A percentile compares a stretch with the other conserved stretches of the same genome.
phyloP scores from a whole-genome alignment of 495 filamentous ascomycete species.

The Hypomontagnella monticulosa region DNA sequence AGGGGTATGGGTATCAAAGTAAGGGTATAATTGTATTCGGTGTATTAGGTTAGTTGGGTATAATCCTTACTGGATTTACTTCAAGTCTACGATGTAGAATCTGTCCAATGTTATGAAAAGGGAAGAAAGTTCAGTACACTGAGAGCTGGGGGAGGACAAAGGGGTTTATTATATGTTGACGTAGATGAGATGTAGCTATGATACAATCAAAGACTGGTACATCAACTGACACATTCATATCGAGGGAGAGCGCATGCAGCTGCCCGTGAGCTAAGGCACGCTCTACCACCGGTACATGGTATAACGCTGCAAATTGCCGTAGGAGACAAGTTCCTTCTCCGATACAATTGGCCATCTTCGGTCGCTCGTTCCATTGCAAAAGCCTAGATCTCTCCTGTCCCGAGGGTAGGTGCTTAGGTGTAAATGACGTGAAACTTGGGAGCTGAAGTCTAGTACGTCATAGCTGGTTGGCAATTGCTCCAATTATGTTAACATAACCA shows the following conservation, averaged over 20 bases:
- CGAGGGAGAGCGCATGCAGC: constrained; percentile 34
- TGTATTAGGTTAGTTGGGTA: constrained; percentile 28
- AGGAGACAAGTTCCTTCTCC: constrained; percentile 7
- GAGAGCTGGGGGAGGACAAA: constrained; percentile 22
- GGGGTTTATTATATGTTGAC: constrained; percentile 37
- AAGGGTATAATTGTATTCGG: neutral
- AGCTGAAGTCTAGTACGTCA: constrained; percentile 34
- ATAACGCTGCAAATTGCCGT: neutral
- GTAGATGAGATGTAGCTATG: constrained; percentile 35
- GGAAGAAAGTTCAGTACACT: neutral
- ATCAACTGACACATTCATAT: constrained; percentile 2
- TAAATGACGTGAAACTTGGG: constrained; percentile 35
- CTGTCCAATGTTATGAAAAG: neutral
- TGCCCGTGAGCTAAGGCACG: constrained; percentile 4
- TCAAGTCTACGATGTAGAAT: constrained; percentile 4
- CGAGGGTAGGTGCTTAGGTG: constrained; percentile 18
- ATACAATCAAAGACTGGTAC: constrained; percentile 25
- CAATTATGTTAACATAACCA: neutral
- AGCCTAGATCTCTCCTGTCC: neutral
- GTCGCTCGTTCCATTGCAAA: constrained; percentile 8
- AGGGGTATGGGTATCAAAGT: constrained; percentile 26
- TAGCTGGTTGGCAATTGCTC: constrained; percentile 17
- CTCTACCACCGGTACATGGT: constrained; percentile 23
- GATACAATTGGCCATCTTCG: neutral
- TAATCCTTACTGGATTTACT: constrained; percentile 17